A percentile compares a stretch with the other conserved stretches of the same genome.
Evolutionary conservation across 805 yeast species (phyloP).

Genomic region (Cyberlindnera subsufficiens): DNA sequence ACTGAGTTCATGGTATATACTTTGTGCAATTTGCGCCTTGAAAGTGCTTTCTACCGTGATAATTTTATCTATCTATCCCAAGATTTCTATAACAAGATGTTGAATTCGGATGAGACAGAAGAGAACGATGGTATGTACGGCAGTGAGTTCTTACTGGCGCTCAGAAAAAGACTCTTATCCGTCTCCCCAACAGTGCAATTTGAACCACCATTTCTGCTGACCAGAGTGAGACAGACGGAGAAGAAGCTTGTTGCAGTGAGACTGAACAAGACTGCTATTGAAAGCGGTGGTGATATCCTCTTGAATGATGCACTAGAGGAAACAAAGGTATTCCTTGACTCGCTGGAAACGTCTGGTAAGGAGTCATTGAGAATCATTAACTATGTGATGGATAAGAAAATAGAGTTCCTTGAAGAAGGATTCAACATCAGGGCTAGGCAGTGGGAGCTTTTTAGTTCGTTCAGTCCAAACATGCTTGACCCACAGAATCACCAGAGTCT

Average conservation of each 20-base stretch:
- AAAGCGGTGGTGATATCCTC: conserved; percentile 12
- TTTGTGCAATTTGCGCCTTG: conserved; percentile 73
- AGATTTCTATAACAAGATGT: conserved; percentile 26
- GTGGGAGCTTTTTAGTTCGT: conserved; percentile 59
- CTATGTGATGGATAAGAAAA: conserved; percentile 26
- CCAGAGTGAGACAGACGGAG: conserved; percentile 50
- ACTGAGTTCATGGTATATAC: conserved; percentile 77
- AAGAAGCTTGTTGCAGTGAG: conserved; percentile 23
- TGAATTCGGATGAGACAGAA: conserved; percentile 3
- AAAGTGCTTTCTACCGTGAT: conserved; percentile 67
- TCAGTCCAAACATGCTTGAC: conserved; percentile 53
- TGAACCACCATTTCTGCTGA: conserved; percentile 59
- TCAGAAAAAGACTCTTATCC: conserved; percentile 55
- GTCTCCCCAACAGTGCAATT: conserved; percentile 82
- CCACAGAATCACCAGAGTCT: conserved; percentile 76
- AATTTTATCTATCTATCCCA: conserved; percentile 50
- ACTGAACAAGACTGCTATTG: conserved; percentile 19
- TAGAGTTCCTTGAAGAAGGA: conserved; percentile 25
- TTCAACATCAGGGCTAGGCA: conserved; percentile 38
- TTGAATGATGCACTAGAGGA: conserved; percentile 9
- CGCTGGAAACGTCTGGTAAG: conserved; percentile 4
- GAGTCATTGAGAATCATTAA: conserved; percentile 28
- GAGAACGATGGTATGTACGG: conserved; percentile 24
- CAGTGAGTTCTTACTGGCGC: conserved; percentile 30
- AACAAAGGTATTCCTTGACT: conserved; percentile 6